These are phyloP conservation scores for Adansonia rubrostipa DNA, from an alignment of 441 rosid genomes.

Conservation along the genomic window DNA sequence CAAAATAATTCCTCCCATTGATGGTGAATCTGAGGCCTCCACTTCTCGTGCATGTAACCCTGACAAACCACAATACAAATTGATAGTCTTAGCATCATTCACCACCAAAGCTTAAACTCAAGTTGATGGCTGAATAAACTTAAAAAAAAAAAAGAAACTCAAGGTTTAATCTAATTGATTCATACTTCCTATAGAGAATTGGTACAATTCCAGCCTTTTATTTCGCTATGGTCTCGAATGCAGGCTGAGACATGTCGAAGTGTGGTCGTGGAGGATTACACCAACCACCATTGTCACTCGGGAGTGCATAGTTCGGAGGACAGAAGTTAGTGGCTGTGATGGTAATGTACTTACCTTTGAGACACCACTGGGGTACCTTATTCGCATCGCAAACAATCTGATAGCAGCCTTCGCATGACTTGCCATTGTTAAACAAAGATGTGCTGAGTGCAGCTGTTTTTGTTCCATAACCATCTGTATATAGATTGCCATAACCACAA, in stretches of 20 bases:
- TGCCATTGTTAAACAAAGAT: constrained; percentile 65
- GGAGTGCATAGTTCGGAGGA: constrained; percentile 65
- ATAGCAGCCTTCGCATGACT: constrained; percentile 68
- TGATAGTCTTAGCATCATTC: neutral
- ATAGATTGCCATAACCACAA: constrained; percentile 74
- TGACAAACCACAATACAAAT: constrained; percentile 16
- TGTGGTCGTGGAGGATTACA: constrained; percentile 73
- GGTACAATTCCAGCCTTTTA: constrained; percentile 72
- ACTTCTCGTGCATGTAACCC: constrained; percentile 57
- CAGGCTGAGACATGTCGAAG: constrained; percentile 73
- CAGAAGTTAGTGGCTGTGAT: constrained; percentile 82
- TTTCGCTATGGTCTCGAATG: constrained; percentile 61
- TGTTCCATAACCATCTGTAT: constrained; percentile 57
- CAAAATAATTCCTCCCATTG: constrained; percentile 59
- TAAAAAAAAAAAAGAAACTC: neutral
- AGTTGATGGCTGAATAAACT: neutral
- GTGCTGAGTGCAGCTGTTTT: constrained; percentile 71
- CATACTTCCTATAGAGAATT: constrained; percentile 50
- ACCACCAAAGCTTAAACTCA: neutral
- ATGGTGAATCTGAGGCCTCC: constrained; percentile 68
- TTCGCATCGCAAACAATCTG: constrained; percentile 57
- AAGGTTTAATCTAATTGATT: too few relatives aligned
- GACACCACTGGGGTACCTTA: constrained; percentile 72
- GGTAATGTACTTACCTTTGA: constrained; percentile 49
- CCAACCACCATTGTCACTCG: constrained; percentile 78